A percentile compares a stretch with the other conserved stretches of the same genome.
Evolutionary conservation across 768 basidiomycete species (phyloP).

Genomic region (Rhizopogon vinicolor): DNA sequence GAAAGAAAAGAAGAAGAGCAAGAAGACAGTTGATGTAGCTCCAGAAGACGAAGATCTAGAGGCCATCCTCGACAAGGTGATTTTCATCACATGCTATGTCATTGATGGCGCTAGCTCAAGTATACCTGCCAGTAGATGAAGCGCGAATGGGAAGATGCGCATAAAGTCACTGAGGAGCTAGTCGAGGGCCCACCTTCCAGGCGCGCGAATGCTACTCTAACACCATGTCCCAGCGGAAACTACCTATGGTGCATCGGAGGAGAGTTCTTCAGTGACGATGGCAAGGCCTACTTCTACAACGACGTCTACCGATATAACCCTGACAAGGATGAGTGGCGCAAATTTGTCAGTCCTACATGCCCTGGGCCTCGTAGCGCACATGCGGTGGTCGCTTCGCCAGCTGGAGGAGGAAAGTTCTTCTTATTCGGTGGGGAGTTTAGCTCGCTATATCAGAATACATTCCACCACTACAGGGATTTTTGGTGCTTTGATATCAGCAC

Average conservation of each 20-base stretch:
- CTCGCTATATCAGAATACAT: constrained; percentile 73
- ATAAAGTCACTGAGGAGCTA: constrained; percentile 81
- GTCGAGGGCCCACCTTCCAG: constrained; percentile 79
- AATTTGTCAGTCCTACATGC: constrained; percentile 77
- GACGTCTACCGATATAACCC: constrained; percentile 86
- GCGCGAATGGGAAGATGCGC: constrained; percentile 78
- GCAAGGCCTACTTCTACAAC: constrained; percentile 81
- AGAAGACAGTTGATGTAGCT: constrained; percentile 47
- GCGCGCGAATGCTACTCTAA: constrained; percentile 80
- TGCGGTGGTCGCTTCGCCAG: constrained; percentile 67
- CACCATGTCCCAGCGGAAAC: constrained; percentile 74
- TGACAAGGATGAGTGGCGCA: constrained; percentile 91
- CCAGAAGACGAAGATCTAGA: constrained; percentile 79
- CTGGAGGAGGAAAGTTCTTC: constrained; percentile 83
- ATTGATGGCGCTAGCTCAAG: constrained; percentile 1
- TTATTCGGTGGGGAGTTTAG: constrained; percentile 89
- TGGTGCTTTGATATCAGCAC: constrained; percentile 82
- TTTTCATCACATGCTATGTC: not conserved
- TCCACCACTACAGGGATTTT: constrained; percentile 87
- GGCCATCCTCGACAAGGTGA: constrained; percentile 75
- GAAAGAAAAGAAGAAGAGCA: constrained; percentile 61
- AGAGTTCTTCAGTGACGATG: constrained; percentile 85
- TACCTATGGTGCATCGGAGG: constrained; percentile 84
- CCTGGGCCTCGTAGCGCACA: constrained; percentile 89
- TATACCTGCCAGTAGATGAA: constrained; percentile 53